Conservation (phyloP, 2,329 filamentous ascomycete genomes). For the Ophiostoma montium region DNA sequence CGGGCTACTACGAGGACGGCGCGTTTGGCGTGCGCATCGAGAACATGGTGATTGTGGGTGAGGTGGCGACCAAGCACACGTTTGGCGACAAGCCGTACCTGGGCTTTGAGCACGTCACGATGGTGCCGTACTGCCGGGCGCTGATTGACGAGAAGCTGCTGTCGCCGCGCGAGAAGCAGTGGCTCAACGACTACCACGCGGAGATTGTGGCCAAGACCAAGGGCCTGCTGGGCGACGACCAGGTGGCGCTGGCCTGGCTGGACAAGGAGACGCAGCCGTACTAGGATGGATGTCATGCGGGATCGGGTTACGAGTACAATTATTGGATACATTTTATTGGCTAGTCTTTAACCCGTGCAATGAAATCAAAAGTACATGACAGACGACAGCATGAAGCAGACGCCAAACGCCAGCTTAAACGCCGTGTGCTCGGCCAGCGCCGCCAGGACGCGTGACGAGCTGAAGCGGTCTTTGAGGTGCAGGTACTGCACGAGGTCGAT, state of each 20-base stretch:
- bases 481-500: slow-evolving; percentile 25
- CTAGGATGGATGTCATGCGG: too few species aligned
- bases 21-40: slow-evolving; percentile 92
- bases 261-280: slow-evolving; percentile 69
- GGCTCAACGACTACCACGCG: slow-evolving; percentile 75
- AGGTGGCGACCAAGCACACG: slow-evolving; percentile 71
- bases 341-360: too few species aligned
- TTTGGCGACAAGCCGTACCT: slow-evolving; percentile 93
- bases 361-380: slow-evolving; percentile 42
- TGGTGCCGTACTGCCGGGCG: slow-evolving; percentile 88
- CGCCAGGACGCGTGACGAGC: slow-evolving; percentile 28
- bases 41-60: slow-evolving; percentile 83
- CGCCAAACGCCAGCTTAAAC: slow-evolving; percentile 56
- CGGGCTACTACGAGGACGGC: slow-evolving; percentile 93
- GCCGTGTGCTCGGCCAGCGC: slow-evolving; percentile 43
- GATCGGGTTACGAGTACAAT: too few species aligned
- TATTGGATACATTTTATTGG: too few species aligned
- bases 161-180: slow-evolving; percentile 60
- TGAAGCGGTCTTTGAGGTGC: slow-evolving; percentile 23
- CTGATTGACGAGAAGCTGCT: slow-evolving; percentile 65
- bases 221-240: slow-evolving; percentile 58
- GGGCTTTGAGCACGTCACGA: slow-evolving; percentile 92
- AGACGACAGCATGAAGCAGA: slow-evolving; percentile 57
- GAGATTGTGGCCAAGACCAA: slow-evolving; percentile 74
- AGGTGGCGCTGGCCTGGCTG: slow-evolving; percentile 64